Evolutionary conservation across 2,329 filamentous ascomycete species (phyloP).

Genomic region (Fusarium sp.): DNA sequence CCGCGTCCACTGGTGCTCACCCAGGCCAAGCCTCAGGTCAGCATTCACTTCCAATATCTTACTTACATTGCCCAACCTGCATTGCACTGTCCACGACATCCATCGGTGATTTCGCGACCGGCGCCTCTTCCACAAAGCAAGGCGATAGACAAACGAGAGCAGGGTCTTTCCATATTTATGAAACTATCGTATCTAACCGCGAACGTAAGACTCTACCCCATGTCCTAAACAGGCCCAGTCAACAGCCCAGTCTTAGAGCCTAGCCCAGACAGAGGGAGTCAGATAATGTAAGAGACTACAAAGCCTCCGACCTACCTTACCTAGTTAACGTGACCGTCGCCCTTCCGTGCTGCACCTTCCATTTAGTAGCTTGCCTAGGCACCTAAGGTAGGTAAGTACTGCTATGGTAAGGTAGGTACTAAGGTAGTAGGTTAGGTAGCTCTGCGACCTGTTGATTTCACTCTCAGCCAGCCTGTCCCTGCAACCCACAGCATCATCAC

Average conservation of each 20-base stretch:
- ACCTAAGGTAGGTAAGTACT: no score
- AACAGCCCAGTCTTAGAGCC: slow-evolving; percentile 10
- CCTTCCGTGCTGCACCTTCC: slow-evolving; percentile 14
- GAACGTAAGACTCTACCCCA: slow-evolving; percentile 14
- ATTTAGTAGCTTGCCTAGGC: slow-evolving; percentile 15
- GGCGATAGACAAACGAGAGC: not conserved
- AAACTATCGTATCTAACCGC: not conserved
- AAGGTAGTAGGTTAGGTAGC: no score
- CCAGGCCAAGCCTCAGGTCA: slow-evolving; percentile 11
- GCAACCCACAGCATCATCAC: slow-evolving; percentile 41
- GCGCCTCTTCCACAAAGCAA: not conserved
- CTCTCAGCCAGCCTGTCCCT: slow-evolving; percentile 39
- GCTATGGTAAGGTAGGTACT: no score
- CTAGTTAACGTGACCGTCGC: not conserved
- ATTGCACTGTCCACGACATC: slow-evolving; percentile 14
- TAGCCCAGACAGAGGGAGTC: not conserved
- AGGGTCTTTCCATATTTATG: not conserved
- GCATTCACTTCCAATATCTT: slow-evolving; percentile 6
- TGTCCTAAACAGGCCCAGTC: slow-evolving; percentile 20
- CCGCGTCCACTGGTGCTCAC: not conserved
- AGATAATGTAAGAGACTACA: slow-evolving; percentile 32
- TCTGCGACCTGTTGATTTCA: slow-evolving; percentile 33
- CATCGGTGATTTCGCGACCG: not conserved
- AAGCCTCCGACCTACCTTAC: no score
- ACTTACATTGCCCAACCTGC: slow-evolving; percentile 8